Conservation (phyloP, 768 basidiomycete species). For the Russula virescens region DNA sequence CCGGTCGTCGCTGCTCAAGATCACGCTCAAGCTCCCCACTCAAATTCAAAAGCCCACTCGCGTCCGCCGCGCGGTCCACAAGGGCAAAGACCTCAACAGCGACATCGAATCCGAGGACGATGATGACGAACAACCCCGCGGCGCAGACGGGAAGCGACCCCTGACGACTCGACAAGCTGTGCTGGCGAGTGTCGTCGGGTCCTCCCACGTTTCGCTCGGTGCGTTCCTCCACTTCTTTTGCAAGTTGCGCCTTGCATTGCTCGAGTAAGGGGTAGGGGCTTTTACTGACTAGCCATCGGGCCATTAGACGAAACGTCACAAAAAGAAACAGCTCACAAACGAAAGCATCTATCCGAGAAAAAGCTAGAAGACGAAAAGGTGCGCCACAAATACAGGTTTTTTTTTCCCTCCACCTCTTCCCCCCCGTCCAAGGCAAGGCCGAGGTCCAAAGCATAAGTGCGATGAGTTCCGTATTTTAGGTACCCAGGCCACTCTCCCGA, state of each 20-base stretch:
- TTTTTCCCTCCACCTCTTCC: no score
- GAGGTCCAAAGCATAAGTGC: no score
- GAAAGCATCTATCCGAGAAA: constrained; percentile 75
- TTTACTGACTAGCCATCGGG: not conserved
- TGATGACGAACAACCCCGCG: constrained; percentile 29
- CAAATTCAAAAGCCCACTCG: constrained; percentile 25
- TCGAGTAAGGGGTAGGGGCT: no score
- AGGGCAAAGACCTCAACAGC: constrained; percentile 27
- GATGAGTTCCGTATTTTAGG: no score
- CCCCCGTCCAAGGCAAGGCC: no score
- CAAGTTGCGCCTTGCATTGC: no score
- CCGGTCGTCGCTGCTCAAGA: constrained; percentile 45
- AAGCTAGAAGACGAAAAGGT: constrained; percentile 85
- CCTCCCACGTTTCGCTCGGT: constrained; percentile 65
- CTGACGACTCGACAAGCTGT: constrained; percentile 59
- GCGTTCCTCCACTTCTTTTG: constrained; percentile 17
- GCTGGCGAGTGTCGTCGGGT: constrained; percentile 59
- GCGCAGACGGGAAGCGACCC: constrained; percentile 27
- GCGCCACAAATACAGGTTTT: no score
- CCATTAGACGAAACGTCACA: constrained; percentile 32
- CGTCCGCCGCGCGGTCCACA: constrained; percentile 23
- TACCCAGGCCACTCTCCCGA: constrained; percentile 45
- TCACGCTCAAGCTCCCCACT: constrained; percentile 53
- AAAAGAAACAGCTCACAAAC: constrained; percentile 72
- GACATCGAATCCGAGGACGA: constrained; percentile 42